These are phyloP conservation scores for Myriosclerotinia duriaeana DNA, from an alignment of 2,329 filamentous ascomycete genomes.

Conservation along the genomic window DNA sequence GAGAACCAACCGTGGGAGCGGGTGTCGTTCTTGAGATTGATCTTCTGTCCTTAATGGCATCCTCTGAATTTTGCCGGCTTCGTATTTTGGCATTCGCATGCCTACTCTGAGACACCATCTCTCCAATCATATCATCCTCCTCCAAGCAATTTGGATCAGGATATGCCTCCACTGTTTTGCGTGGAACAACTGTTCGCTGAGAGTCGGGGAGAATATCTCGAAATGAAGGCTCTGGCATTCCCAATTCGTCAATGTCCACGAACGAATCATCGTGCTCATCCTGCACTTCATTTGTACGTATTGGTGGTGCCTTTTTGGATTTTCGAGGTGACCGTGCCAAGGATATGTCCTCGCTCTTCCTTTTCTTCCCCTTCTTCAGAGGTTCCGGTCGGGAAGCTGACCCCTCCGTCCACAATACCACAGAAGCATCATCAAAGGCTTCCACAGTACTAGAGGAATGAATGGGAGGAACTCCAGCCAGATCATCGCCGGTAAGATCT, in stretches of 20 bases:
- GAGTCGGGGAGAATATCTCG: conserved; percentile 10
- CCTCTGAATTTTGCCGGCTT: conserved; percentile 7
- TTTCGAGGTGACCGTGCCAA: conserved; percentile 26
- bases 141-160: not conserved
- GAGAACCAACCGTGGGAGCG: not conserved
- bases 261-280: conserved; percentile 33
- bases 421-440: conserved; percentile 28
- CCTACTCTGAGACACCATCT: conserved; percentile 6
- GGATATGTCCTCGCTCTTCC: conserved; percentile 40
- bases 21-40: conserved; percentile 9
- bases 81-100: not conserved
- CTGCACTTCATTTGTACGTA: conserved; percentile 17
- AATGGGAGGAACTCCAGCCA: conserved; percentile 10
- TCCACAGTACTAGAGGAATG: conserved; percentile 35
- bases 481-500: conserved; percentile 39
- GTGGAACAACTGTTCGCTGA: conserved; percentile 18
- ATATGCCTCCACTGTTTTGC: not conserved
- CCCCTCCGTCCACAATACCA: conserved; percentile 35
- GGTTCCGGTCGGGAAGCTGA: conserved; percentile 37
- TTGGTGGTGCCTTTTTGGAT: conserved; percentile 20
- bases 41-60: conserved; percentile 15
- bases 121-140: conserved; percentile 7
- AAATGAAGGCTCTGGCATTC: conserved; percentile 11
- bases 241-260: conserved; percentile 39
- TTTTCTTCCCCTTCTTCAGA: conserved; percentile 35